Conservation (phyloP, 345 rosid species). For the Excoecaria cochinchinensis region DNA sequence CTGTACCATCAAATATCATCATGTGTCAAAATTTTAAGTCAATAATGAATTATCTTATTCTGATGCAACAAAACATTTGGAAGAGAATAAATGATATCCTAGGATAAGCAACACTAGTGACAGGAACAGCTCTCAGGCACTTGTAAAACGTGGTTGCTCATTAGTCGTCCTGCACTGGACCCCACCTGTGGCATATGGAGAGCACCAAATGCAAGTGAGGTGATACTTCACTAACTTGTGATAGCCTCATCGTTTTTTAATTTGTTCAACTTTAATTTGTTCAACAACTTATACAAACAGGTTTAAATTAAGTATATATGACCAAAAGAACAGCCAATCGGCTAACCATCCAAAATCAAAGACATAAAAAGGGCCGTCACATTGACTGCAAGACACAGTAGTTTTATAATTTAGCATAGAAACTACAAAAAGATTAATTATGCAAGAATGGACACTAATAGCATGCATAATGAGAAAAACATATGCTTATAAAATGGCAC, state of each 20-base stretch:
- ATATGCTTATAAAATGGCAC: neutral
- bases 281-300: neutral
- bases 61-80: neutral
- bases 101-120: neutral
- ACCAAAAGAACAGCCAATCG: neutral
- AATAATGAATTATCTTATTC: neutral
- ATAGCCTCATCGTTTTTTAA: slow-evolving; percentile 1
- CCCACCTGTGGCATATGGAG: slow-evolving; percentile 5
- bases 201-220: neutral
- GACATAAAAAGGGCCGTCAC: neutral
- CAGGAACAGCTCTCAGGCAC: neutral
- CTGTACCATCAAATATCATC: slow-evolving; percentile 41
- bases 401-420: neutral
- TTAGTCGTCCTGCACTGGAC: neutral
- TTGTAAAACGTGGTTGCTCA: neutral
- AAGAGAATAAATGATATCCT: neutral
- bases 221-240: neutral
- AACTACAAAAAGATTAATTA: neutral
- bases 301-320: neutral
- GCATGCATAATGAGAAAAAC: neutral
- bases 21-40: neutral
- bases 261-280: neutral
- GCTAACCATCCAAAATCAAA: neutral
- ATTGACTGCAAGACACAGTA: neutral
- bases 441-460: neutral